Evolutionary conservation across 202 grass and related monocot genomes (phyloP), one percentile per base, ranked within the genome.

Genomic region (Musa balbisiana): DNA sequence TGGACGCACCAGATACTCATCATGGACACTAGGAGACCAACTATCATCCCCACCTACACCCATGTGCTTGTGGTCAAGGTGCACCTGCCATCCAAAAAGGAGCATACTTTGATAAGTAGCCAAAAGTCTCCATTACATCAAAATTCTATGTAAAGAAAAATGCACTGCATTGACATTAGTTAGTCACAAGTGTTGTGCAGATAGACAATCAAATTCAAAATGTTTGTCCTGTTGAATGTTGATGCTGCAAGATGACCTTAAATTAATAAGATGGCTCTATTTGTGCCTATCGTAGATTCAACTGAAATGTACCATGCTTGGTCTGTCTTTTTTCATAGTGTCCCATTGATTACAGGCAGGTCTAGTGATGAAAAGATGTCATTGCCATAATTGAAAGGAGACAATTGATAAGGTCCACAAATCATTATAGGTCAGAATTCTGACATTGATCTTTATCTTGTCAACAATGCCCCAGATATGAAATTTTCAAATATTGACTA

Each of bases 1-100:
- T 65, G 94, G 83, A 81, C 76, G 79, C 60, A 93, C 80, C 67
- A 93, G 76, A 80, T 88, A 97, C 74, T 93, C 52, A 29, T 93
- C 88, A 22, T 98, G 88, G 55, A 93, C 88, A 58, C 80, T 87
- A 51, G 94, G 94, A 21, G 91, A 73, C 91, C 91, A 98, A 74
- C 94, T 94, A 51, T 98, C 94, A 71, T 98, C 94, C 6, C 94
- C 94, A 5, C 88, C 94, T 73, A 98, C 6, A 49, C 94, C 88
- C 94, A 98, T 98, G 72, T 98, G 94, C 60, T 69, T 94, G 77
- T 94, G 88, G 26, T 98, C 94, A 78, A 94, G 86, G 79, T 94
- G 94, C 77, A 98, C 91, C 94, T 98, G 78, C 80, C 82, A 77
- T 49, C 73, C 11, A 81, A 52, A 56, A 77, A 50, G 15, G 55